Percentiles rank a stretch among this genome's conserved stretches.
phyloP scores from a whole-genome alignment of 202 grass and related monocot species.

The Panicum virgatum region DNA sequence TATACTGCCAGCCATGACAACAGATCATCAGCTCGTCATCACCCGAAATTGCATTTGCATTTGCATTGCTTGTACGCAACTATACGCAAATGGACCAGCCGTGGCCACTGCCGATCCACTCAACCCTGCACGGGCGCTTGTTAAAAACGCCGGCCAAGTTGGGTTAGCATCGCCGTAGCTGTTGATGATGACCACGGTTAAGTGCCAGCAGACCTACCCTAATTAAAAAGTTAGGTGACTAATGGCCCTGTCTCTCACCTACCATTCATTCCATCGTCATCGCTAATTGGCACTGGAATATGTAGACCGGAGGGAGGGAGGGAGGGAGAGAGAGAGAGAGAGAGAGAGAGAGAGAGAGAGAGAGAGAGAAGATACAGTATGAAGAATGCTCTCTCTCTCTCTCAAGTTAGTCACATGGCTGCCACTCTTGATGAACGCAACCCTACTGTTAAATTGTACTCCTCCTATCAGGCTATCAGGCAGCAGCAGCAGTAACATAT shows the following conservation, averaged over 20 bases:
- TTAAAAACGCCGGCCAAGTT: conserved; percentile 13
- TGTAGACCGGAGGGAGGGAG: too few species aligned
- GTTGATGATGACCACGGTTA: conserved; percentile 20
- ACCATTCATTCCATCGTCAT: conserved; percentile 20
- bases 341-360: too few species aligned
- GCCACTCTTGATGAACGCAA: background rate
- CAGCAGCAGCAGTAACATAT: background rate
- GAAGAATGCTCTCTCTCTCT: background rate
- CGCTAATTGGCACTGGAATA: background rate
- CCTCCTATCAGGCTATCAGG: background rate
- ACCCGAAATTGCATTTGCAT: too few species aligned
- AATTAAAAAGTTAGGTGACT: conserved; percentile 12
- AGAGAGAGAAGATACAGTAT: background rate
- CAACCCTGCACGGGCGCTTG: background rate
- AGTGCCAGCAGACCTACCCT: conserved; percentile 23
- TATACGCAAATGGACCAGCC: background rate
- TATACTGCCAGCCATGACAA: background rate
- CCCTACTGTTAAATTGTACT: conserved; percentile 10
- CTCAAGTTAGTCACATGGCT: conserved; percentile 15
- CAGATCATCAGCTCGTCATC: background rate
- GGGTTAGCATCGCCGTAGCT: conserved; percentile 32
- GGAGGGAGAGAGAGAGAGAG: too few species aligned
- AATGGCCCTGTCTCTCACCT: background rate
- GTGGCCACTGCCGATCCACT: background rate
- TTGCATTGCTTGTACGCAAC: conserved; percentile 30